Evolutionary conservation across 306 rosid genomes (phyloP), one percentile per base, ranked within the genome.

Genomic region (Astragalus glycyphyllos): DNA sequence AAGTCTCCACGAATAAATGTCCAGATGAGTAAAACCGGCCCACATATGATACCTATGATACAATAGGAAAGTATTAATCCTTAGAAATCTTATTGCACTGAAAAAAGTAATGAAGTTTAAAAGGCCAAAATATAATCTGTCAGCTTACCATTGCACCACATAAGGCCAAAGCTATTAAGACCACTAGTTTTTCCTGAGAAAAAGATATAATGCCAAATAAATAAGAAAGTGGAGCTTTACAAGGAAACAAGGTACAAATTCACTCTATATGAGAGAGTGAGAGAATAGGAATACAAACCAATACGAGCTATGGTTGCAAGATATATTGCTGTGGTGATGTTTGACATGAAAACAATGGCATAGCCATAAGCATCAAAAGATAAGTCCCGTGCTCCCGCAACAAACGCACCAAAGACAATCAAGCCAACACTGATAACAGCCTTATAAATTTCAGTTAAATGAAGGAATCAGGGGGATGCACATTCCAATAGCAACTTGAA

Each of bases 101-200:
- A 45, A 51, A 48, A 37, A 35, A 6, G 4, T 20, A 14, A 63
- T 54, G 31, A 74, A 44, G 26, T 65, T 71, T 13, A n/a, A 77
- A 59, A 68, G 45, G 44, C 29, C 65, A 32, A 41, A 49, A 56
- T 13, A 47, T 64, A 69, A 78, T 71, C 68, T 46, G 48, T 65
- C 65, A 57, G 66, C 83, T 77, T 79, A 90, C 97, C 97, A 11
- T 94, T 94, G 90, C 96, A 94, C 98, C 98, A 94, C 98, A 94
- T 94, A 65, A 94, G 98, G 77, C 97, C 97, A 86, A 88, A 94
- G 90, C 98, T 94, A 80, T 87, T 94, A 54, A 94, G 94, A 59
- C 98, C 98, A 77, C 97, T 88, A 59, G 97, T 85, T 88, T 90
- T 94, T 75, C 97, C 98, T 90, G 89, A 40, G 49, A 82, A 71